These are phyloP conservation scores for Hypocreales sp. DNA, from an alignment of 2,329 filamentous ascomycete genomes.

Conservation along the genomic window DNA sequence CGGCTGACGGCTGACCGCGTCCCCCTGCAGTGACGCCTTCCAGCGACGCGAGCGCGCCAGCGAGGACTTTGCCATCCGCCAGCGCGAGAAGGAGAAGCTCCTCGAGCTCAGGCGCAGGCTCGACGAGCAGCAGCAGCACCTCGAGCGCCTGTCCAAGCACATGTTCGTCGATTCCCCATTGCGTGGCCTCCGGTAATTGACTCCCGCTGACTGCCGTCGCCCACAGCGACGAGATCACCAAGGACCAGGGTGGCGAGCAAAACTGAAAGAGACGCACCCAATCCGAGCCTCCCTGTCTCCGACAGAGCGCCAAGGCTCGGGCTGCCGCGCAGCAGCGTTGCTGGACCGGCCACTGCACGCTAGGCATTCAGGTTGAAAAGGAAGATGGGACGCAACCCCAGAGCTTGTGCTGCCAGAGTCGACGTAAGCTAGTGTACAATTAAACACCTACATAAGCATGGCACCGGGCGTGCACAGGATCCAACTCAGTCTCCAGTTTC, in stretches of 20 bases:
- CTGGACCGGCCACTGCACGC: too few relatives aligned
- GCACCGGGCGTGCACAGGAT: too few relatives aligned
- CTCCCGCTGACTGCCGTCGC: conserved; percentile 1
- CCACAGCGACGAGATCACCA: conserved; percentile 60
- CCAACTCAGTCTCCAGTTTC: too few relatives aligned
- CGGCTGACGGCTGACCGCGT: conserved; percentile 2
- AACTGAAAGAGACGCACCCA: conserved; percentile 28
- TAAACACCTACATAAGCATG: too few relatives aligned
- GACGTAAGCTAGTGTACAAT: too few relatives aligned
- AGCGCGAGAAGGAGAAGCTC: conserved; percentile 88
- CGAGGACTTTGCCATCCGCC: conserved; percentile 72
- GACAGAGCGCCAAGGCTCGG: neutral
- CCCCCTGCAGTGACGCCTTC: conserved; percentile 62
- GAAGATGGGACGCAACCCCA: too few relatives aligned
- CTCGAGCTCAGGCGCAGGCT: conserved; percentile 59
- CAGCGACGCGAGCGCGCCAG: conserved; percentile 76
- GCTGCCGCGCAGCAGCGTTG: neutral
- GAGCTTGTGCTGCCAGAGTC: too few relatives aligned
- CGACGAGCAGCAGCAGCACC: conserved; percentile 62
- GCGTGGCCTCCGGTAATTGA: neutral
- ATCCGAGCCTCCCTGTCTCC: neutral
- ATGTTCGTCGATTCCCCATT: conserved; percentile 42
- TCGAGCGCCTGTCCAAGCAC: conserved; percentile 72
- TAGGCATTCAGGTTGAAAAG: too few relatives aligned
- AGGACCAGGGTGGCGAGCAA: conserved; percentile 52